Evolutionary conservation across 2,329 filamentous ascomycete genomes (phyloP), one percentile per base, ranked within the genome.

Genomic region (Colletotrichum horii): DNA sequence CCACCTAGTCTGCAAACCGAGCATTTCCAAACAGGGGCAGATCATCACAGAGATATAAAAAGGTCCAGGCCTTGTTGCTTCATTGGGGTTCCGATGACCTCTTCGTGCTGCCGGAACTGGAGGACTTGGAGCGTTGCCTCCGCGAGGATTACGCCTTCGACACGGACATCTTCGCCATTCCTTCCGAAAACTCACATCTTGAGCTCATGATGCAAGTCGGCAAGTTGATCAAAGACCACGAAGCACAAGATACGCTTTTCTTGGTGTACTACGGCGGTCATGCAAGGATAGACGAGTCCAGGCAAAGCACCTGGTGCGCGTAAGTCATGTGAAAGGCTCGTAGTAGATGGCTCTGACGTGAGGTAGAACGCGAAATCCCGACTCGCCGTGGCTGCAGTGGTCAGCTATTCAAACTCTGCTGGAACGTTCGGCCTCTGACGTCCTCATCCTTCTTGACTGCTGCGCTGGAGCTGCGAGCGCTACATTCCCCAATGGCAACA

Each of bases 251-350:
- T 62, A 91, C 90, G 0, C 82, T 92, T 2, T 91, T 92, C 77
- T 80, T 92, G 11, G 82, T 92, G 19, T 92, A 92, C 80, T 92
- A 92, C 71, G 90, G 89, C 14, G 90, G 90, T 1, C 90, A 92
- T 80, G 90, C 90, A 4, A 87, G 88, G 76, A 92, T 92, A 74
- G 90, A 92, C 74, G 89, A 91, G 75, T 90, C 89, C 26, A 85
- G 90, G 66, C 90, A 91, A 79, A 91, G 90, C 80, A 91, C 89
- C 9, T 91, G 90, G 90, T 91, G 89, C 80, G 90, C 90, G 85
- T 89, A 83, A 84, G 88, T 88, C 62, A 22, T 70, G 9, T 32
- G 12, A 66, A 66, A 19, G 43, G 22, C 60, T 12, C 19, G 8
- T 4, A 36, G 12, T 6, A 16, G 14, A 16, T 32, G 8, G n/a